Base-by-base conservation (phyloP, 345 rosid species). In the Arabis hirsuta region DNA sequence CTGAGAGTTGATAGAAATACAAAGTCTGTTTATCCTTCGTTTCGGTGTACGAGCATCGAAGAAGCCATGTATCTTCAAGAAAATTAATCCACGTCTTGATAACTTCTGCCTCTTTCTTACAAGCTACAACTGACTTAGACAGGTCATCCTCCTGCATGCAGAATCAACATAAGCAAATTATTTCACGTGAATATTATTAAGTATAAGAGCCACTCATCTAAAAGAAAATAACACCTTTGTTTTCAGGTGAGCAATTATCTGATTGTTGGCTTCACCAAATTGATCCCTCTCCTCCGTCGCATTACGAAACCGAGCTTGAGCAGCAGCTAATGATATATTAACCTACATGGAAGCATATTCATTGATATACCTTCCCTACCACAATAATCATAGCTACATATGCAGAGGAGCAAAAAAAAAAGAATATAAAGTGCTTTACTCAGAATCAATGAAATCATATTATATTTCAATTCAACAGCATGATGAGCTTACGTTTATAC, bases 31-130 rank as follows among this genome's bases (percentile, higher is more conserved):
- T 89, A 77, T 94, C 91, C 82, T 83, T 91, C 9, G 57, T 73
- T 80, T 91, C 97, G 19, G 77, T 69, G 71, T 89, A 80, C 0
- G 91, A 74, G 60, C 87, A 71, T 57, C 78, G 98, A 69, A 87
- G 92, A 76, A 84, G 84, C 98, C 96, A 91, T 24, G 97, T 78
- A 78, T 95, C 99, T 79, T 91, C 95, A 74, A 95, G 84, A 77
- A 95, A 95, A 66, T 90, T 91, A 72, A 88, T 81, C 99, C 99
- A 95, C 3, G 97, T 89, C 69, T 76, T 76, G 24, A 95, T 83
- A 81, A 95, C 90, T 65, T 86, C 81, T 52, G 90, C 88, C 80
- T 95, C 99, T 70, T 81, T 81, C 83, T 76, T 83, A 81, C 89
- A 84, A 26, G 97, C 82, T 59, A 86, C 67, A 76, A 94, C 71